These are phyloP conservation scores for Candida manassasensis DNA, from an alignment of 805 yeast genomes.

Conservation along the genomic window DNA sequence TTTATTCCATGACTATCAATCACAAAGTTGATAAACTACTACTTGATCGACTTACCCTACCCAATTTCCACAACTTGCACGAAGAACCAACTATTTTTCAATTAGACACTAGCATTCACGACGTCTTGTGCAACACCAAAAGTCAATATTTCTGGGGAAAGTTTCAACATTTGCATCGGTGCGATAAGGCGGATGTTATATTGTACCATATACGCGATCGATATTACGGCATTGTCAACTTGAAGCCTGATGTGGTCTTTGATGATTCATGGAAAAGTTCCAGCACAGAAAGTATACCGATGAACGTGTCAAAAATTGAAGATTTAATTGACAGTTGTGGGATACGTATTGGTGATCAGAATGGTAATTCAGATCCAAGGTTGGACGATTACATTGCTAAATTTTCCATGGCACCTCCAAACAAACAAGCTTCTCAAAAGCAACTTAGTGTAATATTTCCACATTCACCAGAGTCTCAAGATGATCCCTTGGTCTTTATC, in stretches of 20 bases:
- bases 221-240: conserved; percentile 11
- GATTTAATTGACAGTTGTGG: neutral
- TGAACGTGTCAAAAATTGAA: neutral
- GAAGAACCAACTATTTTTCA: conserved; percentile 7
- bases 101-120: conserved; percentile 6
- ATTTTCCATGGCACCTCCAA: conserved; percentile 5
- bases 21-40: conserved; percentile 7
- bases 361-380: neutral
- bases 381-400: neutral
- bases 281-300: neutral
- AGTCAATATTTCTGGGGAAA: conserved; percentile 12
- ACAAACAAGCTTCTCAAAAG: no score
- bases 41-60: neutral
- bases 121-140: conserved; percentile 6
- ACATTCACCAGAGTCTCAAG: neutral
- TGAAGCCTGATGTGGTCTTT: neutral
- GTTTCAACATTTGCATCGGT: conserved; percentile 11
- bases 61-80: neutral
- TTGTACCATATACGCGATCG: conserved; percentile 10
- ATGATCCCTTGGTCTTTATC: conserved; percentile 28
- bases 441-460: no score
- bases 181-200: conserved; percentile 11
- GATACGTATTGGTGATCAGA: neutral
- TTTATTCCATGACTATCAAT: conserved; percentile 10
- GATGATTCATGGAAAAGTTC: conserved; percentile 1